phyloP scores from a whole-genome alignment of 306 rosid genomes.

The Oxytropis ochrocephala region DNA sequence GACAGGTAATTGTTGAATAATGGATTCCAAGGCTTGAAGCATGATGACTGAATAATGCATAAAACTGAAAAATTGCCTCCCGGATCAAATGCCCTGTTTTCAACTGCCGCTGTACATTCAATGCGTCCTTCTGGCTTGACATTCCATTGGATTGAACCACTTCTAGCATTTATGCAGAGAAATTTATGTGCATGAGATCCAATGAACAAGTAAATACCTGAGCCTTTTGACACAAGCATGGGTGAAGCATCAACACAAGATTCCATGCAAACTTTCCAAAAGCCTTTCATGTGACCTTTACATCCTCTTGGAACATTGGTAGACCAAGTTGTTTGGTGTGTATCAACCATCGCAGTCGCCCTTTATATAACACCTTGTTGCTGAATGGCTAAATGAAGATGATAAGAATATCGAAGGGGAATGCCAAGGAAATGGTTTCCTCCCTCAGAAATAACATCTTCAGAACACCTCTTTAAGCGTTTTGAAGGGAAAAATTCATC shows the following conservation, averaged over 20 bases:
- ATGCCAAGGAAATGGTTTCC: conserved; percentile 40
- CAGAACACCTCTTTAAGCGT: conserved; percentile 36
- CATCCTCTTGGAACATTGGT: conserved; percentile 33
- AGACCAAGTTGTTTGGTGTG: conserved; percentile 30
- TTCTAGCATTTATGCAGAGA: conserved; percentile 69
- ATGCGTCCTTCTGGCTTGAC: too few relatives aligned
- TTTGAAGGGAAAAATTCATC: conserved; percentile 24
- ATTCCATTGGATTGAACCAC: too few relatives aligned
- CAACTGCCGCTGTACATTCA: too few relatives aligned
- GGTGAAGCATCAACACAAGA: conserved; percentile 98
- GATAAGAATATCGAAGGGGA: conserved; percentile 26
- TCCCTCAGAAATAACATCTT: conserved; percentile 24
- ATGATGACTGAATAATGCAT: too few relatives aligned
- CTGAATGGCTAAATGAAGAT: conserved; percentile 72
- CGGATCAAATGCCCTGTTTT: too few relatives aligned
- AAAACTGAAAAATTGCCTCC: too few relatives aligned
- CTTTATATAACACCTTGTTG: conserved; percentile 56
- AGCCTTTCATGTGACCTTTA: conserved; percentile 39
- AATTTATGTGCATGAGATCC: conserved; percentile 90
- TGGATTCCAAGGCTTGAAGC: too few relatives aligned
- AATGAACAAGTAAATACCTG: conserved; percentile 56
- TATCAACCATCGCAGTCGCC: conserved; percentile 12
- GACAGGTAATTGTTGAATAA: too few relatives aligned
- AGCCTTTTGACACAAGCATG: conserved; percentile 49
- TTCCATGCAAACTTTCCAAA: conserved; percentile 75